These are phyloP conservation scores for Hysterangium stoloniferum DNA, from an alignment of 768 basidiomycete species.

Conservation along the genomic window DNA sequence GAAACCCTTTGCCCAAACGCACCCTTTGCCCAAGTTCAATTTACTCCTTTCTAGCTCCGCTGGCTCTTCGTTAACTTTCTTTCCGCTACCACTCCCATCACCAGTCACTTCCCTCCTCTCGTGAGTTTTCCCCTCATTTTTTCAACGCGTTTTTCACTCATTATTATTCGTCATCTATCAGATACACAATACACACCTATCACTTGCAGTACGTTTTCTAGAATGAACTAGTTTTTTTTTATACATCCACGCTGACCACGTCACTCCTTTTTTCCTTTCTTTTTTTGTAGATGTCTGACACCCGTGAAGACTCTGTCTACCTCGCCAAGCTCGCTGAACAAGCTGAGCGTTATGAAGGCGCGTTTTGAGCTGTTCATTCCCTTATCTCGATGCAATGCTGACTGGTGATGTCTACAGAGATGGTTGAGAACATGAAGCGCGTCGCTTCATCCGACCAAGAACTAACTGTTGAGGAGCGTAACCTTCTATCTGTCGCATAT, in stretches of 20 bases:
- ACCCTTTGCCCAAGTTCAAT: constrained; percentile 13
- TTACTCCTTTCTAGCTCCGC: constrained; percentile 10
- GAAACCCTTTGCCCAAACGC: constrained; percentile 9
- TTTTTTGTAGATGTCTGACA: constrained; percentile 57
- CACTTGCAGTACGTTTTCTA: background rate
- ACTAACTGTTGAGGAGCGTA: constrained; percentile 97
- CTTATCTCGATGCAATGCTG: constrained; percentile 7
- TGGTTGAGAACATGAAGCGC: constrained; percentile 99
- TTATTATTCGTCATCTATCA: background rate
- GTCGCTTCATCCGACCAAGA: constrained; percentile 97
- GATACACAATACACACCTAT: background rate
- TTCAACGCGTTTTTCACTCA: background rate
- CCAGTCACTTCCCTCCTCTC: background rate
- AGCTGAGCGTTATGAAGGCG: constrained; percentile 98
- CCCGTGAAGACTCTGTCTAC: constrained; percentile 97
- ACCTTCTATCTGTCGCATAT: constrained; percentile 95
- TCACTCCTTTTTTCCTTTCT: too few relatives aligned
- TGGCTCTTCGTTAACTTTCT: constrained; percentile 1
- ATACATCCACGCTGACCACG: background rate
- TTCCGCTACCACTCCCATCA: constrained; percentile 7
- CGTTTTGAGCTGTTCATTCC: constrained; percentile 20
- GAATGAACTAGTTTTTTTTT: background rate
- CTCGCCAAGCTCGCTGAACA: constrained; percentile 99
- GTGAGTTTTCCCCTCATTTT: background rate
- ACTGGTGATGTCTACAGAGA: constrained; percentile 43